Evolutionary conservation across 208 protist genomes (phyloP).

Genomic region (Trypanosoma cruzi): DNA sequence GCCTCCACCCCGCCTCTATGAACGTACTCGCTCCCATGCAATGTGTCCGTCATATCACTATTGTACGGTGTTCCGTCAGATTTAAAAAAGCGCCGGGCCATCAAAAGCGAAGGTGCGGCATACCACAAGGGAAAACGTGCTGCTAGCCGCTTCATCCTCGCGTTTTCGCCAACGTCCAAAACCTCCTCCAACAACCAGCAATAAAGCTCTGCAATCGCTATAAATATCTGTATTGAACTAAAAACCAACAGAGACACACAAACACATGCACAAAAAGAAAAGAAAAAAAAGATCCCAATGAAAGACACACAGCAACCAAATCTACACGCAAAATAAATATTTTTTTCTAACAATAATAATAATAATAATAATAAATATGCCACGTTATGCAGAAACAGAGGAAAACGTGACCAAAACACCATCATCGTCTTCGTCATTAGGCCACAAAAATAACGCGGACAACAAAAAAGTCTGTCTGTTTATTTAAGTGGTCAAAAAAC

Average conservation of each 20-base stretch:
- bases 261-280: constrained; percentile 7
- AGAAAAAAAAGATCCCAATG: constrained; percentile 7
- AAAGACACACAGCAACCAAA: neutral
- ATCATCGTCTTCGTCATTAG: too few species aligned
- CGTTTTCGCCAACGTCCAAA: neutral
- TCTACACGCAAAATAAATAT: neutral
- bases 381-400: neutral
- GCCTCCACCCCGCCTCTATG: constrained; percentile 42
- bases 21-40: constrained; percentile 67
- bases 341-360: neutral
- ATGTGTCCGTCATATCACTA: constrained; percentile 52
- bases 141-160: constrained; percentile 2
- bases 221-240: too few species aligned
- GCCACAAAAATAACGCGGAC: neutral
- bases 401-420: neutral
- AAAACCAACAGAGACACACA: neutral
- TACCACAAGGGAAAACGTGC: neutral
- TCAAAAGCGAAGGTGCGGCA: constrained; percentile 3
- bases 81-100: constrained; percentile 52
- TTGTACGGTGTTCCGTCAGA: constrained; percentile 78
- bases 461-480: neutral
- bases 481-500: neutral
- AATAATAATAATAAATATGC: neutral
- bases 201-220: neutral
- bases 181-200: neutral